These are phyloP conservation scores for Grosmannia clavigera DNA, from an alignment of 2,329 filamentous ascomycete species.

Conservation along the genomic window DNA sequence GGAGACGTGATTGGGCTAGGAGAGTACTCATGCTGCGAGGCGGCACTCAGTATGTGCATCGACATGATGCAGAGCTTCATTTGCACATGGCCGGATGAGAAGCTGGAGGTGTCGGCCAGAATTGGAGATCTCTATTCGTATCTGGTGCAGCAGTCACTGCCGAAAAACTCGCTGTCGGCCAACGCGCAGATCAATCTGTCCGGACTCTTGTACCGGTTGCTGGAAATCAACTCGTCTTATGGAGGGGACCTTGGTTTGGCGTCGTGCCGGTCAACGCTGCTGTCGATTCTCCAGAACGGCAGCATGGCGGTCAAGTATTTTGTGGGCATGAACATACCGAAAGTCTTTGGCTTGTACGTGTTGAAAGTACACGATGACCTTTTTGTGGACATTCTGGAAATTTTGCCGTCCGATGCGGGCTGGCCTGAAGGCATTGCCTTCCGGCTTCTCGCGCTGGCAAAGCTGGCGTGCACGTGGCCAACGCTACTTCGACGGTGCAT, in stretches of 20 bases:
- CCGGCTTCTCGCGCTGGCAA: slow-evolving; percentile 62
- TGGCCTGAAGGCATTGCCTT: slow-evolving; percentile 75
- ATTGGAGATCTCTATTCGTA: slow-evolving; percentile 70
- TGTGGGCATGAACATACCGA: slow-evolving; percentile 56
- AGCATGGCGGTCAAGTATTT: slow-evolving; percentile 63
- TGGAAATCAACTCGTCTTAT: slow-evolving; percentile 56
- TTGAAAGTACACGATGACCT: slow-evolving; percentile 72
- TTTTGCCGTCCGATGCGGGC: slow-evolving; percentile 59
- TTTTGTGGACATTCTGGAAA: slow-evolving; percentile 71
- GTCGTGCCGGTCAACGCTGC: slow-evolving; percentile 55
- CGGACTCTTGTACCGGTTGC: slow-evolving; percentile 55
- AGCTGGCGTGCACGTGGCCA: slow-evolving; percentile 71
- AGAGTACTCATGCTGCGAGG: slow-evolving; percentile 61
- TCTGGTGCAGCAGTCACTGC: slow-evolving; percentile 56
- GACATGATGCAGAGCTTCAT: slow-evolving; percentile 54
- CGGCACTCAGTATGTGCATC: slow-evolving; percentile 54
- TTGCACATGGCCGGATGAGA: slow-evolving; percentile 47
- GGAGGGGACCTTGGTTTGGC: slow-evolving; percentile 45
- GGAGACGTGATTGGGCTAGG: slow-evolving; percentile 41
- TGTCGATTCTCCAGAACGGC: slow-evolving; percentile 56
- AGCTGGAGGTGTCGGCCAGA: slow-evolving; percentile 47
- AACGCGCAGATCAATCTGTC: slow-evolving; percentile 55
- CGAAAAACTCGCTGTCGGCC: slow-evolving; percentile 56
- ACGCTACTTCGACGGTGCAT: slow-evolving; percentile 77
- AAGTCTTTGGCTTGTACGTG: slow-evolving; percentile 71